Conservation (phyloP, 2,329 filamentous ascomycete genomes). For the Fusarium irregulare region DNA sequence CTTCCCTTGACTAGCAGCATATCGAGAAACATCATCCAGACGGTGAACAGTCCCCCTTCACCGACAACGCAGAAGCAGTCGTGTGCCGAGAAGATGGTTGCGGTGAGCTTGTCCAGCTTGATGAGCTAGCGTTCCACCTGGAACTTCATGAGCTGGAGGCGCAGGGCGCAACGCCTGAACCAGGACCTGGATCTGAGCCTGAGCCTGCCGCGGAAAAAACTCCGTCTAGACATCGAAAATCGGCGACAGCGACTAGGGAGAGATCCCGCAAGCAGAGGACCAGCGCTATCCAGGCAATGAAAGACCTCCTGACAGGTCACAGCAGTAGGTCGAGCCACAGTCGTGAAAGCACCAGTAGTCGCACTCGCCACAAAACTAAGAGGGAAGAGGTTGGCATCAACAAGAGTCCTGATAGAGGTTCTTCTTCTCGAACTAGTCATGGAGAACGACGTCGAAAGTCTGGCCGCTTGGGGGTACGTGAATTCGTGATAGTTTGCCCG, state of each 20-base stretch:
- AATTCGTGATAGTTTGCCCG: neutral
- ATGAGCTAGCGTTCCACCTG: slow-evolving; percentile 43
- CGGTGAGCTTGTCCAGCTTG: slow-evolving; percentile 60
- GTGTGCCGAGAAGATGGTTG: slow-evolving; percentile 60
- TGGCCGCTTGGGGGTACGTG: slow-evolving; percentile 38
- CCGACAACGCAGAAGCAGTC: slow-evolving; percentile 15
- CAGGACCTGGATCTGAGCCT: slow-evolving; percentile 20
- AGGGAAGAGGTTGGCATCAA: slow-evolving; percentile 29
- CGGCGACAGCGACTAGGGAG: slow-evolving; percentile 16
- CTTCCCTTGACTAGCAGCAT: slow-evolving; percentile 44
- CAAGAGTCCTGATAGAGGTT: slow-evolving; percentile 4
- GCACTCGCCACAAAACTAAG: slow-evolving; percentile 43
- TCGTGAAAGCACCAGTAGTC: slow-evolving; percentile 32
- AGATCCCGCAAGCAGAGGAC: slow-evolving; percentile 26
- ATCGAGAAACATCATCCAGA: slow-evolving; percentile 47
- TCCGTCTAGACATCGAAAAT: slow-evolving; percentile 18
- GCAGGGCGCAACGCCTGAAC: slow-evolving; percentile 27
- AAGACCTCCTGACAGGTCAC: slow-evolving; percentile 33
- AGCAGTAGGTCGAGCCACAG: slow-evolving; percentile 9
- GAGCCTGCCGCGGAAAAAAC: slow-evolving; percentile 15
- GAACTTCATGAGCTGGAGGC: slow-evolving; percentile 45
- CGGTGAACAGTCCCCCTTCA: slow-evolving; percentile 27
- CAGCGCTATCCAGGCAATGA: slow-evolving; percentile 41
- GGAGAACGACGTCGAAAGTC: slow-evolving; percentile 20
- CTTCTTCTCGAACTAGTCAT: slow-evolving; percentile 6